Evolutionary conservation across 768 basidiomycete genomes (phyloP).

Genomic region (Tylopilus sp.): DNA sequence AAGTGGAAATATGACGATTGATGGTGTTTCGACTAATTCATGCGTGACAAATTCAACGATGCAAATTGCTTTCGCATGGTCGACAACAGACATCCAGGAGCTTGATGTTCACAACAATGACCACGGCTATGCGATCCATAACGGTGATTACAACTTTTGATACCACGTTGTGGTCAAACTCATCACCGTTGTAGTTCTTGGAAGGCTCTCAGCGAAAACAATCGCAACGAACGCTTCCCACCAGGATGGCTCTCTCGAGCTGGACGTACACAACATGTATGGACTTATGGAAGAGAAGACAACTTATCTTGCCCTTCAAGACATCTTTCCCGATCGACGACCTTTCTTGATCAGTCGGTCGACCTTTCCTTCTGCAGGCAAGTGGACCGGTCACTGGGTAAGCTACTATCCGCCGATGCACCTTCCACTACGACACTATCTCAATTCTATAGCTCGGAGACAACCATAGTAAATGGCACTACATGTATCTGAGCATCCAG

Average conservation of each 20-base stretch:
- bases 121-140: slow-evolving; percentile 71
- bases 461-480: slow-evolving; percentile 68
- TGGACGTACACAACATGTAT: slow-evolving; percentile 67
- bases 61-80: slow-evolving; percentile 25
- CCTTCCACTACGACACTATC: slow-evolving; percentile 15
- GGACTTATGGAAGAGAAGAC: slow-evolving; percentile 66
- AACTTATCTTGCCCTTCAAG: slow-evolving; percentile 54
- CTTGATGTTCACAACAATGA: slow-evolving; percentile 44
- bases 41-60: slow-evolving; percentile 15
- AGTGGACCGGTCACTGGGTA: slow-evolving; percentile 70
- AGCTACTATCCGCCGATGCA: not conserved
- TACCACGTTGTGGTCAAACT: not conserved
- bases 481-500: slow-evolving; percentile 64
- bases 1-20: slow-evolving; percentile 70
- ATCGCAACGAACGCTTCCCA: slow-evolving; percentile 71
- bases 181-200: slow-evolving; percentile 38
- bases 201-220: slow-evolving; percentile 48
- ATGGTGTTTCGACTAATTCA: slow-evolving; percentile 53
- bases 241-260: slow-evolving; percentile 52
- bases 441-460: slow-evolving; percentile 56
- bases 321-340: slow-evolving; percentile 52
- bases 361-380: slow-evolving; percentile 62
- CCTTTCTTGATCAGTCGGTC: slow-evolving; percentile 69
- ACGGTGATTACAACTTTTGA: slow-evolving; percentile 39
- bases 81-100: slow-evolving; percentile 46